These are phyloP conservation scores for Hygrophila difformis DNA, from an alignment of 257 asterid species.

Conservation along the genomic window DNA sequence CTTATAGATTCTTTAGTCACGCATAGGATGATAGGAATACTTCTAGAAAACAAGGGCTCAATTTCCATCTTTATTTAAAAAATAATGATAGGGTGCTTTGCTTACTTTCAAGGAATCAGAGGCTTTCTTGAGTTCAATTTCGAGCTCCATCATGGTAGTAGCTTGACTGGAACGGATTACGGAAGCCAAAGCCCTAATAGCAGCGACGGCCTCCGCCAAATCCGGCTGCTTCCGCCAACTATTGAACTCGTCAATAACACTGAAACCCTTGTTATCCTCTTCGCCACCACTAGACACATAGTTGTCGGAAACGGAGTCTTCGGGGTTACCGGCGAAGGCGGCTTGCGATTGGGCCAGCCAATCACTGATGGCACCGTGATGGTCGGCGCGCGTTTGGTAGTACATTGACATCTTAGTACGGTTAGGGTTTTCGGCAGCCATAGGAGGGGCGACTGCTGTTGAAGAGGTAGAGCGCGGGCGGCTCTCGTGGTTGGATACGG, in stretches of 20 bases:
- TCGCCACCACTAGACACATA: slow-evolving; percentile 26
- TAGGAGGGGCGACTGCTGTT: too few species aligned
- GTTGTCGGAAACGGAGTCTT: slow-evolving; percentile 25
- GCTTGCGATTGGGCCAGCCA: slow-evolving; percentile 93
- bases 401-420: slow-evolving; percentile 62
- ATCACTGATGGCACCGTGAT: slow-evolving; percentile 81
- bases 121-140: slow-evolving; percentile 81
- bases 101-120: slow-evolving; percentile 79
- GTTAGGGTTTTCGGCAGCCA: slow-evolving; percentile 36
- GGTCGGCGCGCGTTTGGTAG: slow-evolving; percentile 88
- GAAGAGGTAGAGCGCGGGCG: slow-evolving; percentile 23
- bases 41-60: neutral
- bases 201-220: slow-evolving; percentile 98
- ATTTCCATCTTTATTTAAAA: too few species aligned
- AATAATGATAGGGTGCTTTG: neutral
- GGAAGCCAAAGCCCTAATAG: slow-evolving; percentile 90
- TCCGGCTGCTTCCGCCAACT: slow-evolving; percentile 85
- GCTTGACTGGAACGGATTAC: slow-evolving; percentile 80
- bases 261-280: slow-evolving; percentile 29
- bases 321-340: slow-evolving; percentile 42
- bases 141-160: slow-evolving; percentile 90
- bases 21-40: too few species aligned
- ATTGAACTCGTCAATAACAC: slow-evolving; percentile 78
- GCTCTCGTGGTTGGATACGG: slow-evolving; percentile 14
- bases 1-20: too few species aligned